Conservation (phyloP, 106 monocot species). For the Allium cepa region DNA sequence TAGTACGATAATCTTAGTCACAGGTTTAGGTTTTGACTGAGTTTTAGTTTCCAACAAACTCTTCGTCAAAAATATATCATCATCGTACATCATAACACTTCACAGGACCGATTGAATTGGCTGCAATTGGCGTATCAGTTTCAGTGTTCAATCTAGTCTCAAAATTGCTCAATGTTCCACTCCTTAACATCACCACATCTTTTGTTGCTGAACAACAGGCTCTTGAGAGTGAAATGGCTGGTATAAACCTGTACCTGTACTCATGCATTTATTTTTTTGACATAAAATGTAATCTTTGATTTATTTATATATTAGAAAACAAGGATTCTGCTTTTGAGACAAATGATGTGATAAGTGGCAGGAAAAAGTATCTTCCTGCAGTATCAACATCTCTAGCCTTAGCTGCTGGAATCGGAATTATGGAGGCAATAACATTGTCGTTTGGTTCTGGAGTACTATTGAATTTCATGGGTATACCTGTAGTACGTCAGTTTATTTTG, state of each 20-base stretch:
- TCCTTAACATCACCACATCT: constrained; percentile 94
- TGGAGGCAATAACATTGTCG: constrained; percentile 47
- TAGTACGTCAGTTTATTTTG: constrained; percentile 38
- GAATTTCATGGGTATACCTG: constrained; percentile 76
- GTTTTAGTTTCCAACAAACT: neutral
- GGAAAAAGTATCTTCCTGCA: constrained; percentile 65
- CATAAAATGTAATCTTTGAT: neutral
- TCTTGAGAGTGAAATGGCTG: constrained; percentile 6
- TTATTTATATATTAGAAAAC: constrained; percentile 5
- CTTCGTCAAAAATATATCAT: neutral
- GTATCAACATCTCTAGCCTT: constrained; percentile 81
- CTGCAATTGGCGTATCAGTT: constrained; percentile 81
- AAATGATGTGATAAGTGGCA: neutral
- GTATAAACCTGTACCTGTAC: constrained; percentile 2
- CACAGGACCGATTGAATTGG: constrained; percentile 78
- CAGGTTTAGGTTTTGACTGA: neutral
- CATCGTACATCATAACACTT: neutral
- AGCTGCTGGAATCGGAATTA: constrained; percentile 77
- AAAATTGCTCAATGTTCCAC: constrained; percentile 81
- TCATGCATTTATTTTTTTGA: neutral
- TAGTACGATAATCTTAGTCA: neutral
- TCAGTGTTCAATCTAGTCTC: constrained; percentile 94
- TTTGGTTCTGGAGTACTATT: constrained; percentile 61
- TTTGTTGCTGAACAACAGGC: constrained; percentile 97
- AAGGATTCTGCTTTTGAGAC: neutral